Evolutionary conservation across 768 basidiomycete genomes (phyloP), one percentile per base, ranked within the genome.

Genomic region (Phlebiopsis gigantea): DNA sequence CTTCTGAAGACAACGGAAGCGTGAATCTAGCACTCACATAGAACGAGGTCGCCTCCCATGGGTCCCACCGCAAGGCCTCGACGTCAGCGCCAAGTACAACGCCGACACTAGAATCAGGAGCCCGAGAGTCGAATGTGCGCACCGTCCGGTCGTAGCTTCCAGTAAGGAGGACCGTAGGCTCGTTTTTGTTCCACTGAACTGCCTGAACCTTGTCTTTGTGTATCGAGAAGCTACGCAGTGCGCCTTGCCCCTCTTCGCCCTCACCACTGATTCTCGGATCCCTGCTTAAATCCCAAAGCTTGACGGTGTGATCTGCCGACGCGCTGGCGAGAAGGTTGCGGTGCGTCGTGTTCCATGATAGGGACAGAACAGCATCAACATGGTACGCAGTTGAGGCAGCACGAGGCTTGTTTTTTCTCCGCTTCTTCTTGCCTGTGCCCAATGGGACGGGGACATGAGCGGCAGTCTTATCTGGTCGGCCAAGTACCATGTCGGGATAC

Each of bases 391-490:
- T 74, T 58, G 83, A 81, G 0, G 74, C 68, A 1, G 75, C 58
- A 25, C 91, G 83, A 42, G 83, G 79, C 67, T 88, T 91, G 46
- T 78, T 74, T 70, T 94, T 93, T 71, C 93, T 96, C 65, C 85
- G 83, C 78, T 97, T 97, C 73, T 98, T 98, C 76, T 98, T 98
- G 21, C 94, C 94, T 1, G 90, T 95, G n/a, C 93, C 94, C 0
- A 83, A 79, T 1, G 91, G 85, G 6, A 77, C 76, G 0, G 90
- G 89, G 4, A 91, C 74, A 65, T 92, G 91, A 14, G 87, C 85
- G 56, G 86, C 82, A 14, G 88, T 88, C 63, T 85, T 81, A 63
- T 94, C 90, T 0, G 91, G 91, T 42, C 93, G 84, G 24, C 97
- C 97, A 30, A 99, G 84, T 57, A 99, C 84, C 55, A 88, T 84